Percentiles rank a stretch among this genome's conserved stretches.
These are phyloP conservation scores for Teratosphaeria epicoccoides DNA, from an alignment of 2,329 filamentous ascomycete species.

Conservation along the genomic window DNA sequence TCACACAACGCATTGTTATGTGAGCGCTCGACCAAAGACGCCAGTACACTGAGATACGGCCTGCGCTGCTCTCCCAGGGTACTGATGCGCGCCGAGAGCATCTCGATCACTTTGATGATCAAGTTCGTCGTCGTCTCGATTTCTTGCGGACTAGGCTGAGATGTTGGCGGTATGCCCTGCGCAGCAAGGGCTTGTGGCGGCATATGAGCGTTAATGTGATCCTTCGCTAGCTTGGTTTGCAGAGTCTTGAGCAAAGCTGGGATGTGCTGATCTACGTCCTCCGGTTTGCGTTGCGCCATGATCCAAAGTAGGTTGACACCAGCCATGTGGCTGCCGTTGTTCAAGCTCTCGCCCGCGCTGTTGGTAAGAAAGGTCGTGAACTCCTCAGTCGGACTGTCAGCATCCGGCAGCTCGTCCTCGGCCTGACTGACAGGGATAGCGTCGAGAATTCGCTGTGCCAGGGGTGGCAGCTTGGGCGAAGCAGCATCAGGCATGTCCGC, in stretches of 20 bases:
- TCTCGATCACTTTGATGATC: constrained; percentile 90
- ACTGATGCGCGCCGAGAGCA: constrained; percentile 86
- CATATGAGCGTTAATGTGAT: constrained; percentile 71
- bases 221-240: constrained; percentile 81
- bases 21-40: constrained; percentile 90
- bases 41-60: constrained; percentile 89
- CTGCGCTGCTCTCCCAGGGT: constrained; percentile 80
- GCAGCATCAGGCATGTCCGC: constrained; percentile 58
- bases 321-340: constrained; percentile 65
- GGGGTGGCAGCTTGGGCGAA: constrained; percentile 54
- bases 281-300: constrained; percentile 70
- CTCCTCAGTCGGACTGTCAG: constrained; percentile 66
- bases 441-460: constrained; percentile 72
- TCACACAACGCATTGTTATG: constrained; percentile 76
- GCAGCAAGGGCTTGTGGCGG: constrained; percentile 43
- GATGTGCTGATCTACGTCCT: constrained; percentile 84
- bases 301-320: constrained; percentile 93
- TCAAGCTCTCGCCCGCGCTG: constrained; percentile 76
- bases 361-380: constrained; percentile 74
- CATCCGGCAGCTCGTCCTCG: constrained; percentile 61
- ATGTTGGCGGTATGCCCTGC: constrained; percentile 28
- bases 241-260: constrained; percentile 83
- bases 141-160: constrained; percentile 58
- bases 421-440: constrained; percentile 71
- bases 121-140: constrained; percentile 80